Base-by-base conservation (phyloP, 2,329 filamentous ascomycete genomes). In the Exophiala calicioides region DNA sequence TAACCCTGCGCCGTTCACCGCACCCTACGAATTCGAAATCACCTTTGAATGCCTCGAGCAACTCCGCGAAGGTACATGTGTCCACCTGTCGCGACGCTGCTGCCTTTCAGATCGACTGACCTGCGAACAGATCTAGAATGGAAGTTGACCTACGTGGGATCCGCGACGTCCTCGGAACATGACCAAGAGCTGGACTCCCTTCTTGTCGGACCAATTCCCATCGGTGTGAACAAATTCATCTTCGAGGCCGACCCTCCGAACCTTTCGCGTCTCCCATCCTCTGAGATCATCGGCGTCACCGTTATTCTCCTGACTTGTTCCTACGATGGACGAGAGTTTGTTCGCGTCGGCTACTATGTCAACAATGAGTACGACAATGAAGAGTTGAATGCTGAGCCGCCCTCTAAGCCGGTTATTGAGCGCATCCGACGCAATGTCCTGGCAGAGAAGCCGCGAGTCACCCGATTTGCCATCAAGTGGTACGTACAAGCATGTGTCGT, bases 141-240 rank as follows among this genome's bases (percentile, higher is more conserved):
- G 93, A 98, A 98, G 73, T 78, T 98, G 62, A 98, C 90, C 68
- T 98, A 98, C 62, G 93, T 98, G 65, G 94, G 93, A 64, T 98
- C 93, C 60, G 93, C 94, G 56, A 97, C 91, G 47, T 95, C 89
- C 53, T 90, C 93, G 66, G 90, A 97, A 69, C 90, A 97, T 67
- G 93, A 98, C 67, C 93, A 98, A 72, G 93, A 97, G 71, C 90
- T 98, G 61, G 93, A 98, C 72, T 90, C 88, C 16, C 84, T 98
- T 49, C 85, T 97, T 43, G 93, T 98, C 44, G 93, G 93, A 16
- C 93, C 93, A n/a, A 91, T 98, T 60, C 93, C 93, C 4, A 85
- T 96, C 55, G 93, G 93, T 53, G 88, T 96, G 64, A 98, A 98
- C 79, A 98, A 98, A 70, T 98, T 98, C 71, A 76, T 95, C 65